Percentiles rank a stretch among this genome's conserved stretches.
These are phyloP conservation scores for Aurantiochytrium sp. DNA, from an alignment of 108 stramenopile species.

Conservation along the genomic window DNA sequence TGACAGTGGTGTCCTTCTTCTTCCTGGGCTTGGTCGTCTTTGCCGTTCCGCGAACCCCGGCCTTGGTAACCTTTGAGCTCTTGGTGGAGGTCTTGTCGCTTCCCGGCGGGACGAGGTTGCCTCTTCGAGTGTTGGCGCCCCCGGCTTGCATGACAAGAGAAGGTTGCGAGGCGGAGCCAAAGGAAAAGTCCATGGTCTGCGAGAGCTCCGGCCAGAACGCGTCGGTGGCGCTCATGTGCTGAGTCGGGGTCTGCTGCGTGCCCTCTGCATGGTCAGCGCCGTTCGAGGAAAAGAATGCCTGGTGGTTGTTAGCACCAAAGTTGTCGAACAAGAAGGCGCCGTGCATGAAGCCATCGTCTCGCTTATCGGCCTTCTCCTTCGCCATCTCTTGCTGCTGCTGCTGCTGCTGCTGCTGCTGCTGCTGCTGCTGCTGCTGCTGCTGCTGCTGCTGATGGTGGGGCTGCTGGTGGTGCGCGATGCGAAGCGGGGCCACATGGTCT, in stretches of 20 bases:
- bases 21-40: not conserved
- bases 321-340: not conserved
- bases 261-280: not conserved
- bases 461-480: not conserved
- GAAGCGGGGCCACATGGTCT: no score
- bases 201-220: constrained; percentile 26
- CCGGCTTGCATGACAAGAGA: not conserved
- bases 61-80: no score
- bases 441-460: not conserved
- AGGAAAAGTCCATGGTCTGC: not conserved
- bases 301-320: not conserved
- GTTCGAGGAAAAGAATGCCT: not conserved
- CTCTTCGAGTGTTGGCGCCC: not conserved
- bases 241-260: not conserved
- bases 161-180: not conserved
- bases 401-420: not conserved
- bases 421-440: not conserved
- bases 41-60: no score
- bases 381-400: not conserved
- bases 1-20: not conserved
- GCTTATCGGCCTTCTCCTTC: not conserved
- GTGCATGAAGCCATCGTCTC: not conserved
- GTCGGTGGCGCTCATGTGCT: constrained; percentile 10
- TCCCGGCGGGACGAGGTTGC: not conserved
- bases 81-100: not conserved